Base-by-base conservation (phyloP, 306 rosid species). In the Castanospermum australe region DNA sequence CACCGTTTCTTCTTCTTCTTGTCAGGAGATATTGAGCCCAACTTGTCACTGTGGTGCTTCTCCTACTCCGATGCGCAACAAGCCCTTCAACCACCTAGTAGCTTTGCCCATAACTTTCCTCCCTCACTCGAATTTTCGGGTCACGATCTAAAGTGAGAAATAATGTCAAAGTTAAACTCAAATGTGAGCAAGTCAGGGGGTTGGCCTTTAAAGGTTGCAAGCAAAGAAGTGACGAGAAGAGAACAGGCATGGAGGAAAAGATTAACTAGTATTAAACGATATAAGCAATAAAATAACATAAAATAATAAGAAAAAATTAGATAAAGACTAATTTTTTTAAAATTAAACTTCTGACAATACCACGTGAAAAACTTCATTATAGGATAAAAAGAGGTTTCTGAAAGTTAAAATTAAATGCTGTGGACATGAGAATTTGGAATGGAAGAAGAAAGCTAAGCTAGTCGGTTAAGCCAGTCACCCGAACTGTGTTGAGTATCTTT, bases 341-440 rank as follows among this genome's bases (percentile, higher is more conserved):
- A 79, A 82, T 82, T 21, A 44, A 87, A 79, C 60, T 61, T 87
- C 95, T 87, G 95, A 90, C 95, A 90, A 48, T 67, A 51, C 84
- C 95, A 85, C 95, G 95, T 90, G 95, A 90, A 83, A 84, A 85
- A 84, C 86, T 83, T 86, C 81, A 80, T 90, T 90, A 88, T 80
- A 85, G 20, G 95, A 90, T 92, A 88, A 90, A 84, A 83, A 81
- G 80, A 84, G 73, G 88, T 73, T 87, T 69, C 86, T 83, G 81
- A 85, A 83, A 79, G 69, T 80, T 45, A 71, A 78, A n/a, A n/a
- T n/a, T n/a, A n/a, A n/a, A n/a, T n/a, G n/a, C n/a, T n/a, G n/a
- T n/a, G n/a, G n/a, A n/a, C n/a, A n/a, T n/a, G n/a, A n/a, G n/a
- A n/a, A n/a, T n/a, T n/a, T n/a, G n/a, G n/a, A n/a, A n/a, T n/a